Base-by-base conservation (phyloP, 179 eudicot species). In the Vitellaria paradoxa region DNA sequence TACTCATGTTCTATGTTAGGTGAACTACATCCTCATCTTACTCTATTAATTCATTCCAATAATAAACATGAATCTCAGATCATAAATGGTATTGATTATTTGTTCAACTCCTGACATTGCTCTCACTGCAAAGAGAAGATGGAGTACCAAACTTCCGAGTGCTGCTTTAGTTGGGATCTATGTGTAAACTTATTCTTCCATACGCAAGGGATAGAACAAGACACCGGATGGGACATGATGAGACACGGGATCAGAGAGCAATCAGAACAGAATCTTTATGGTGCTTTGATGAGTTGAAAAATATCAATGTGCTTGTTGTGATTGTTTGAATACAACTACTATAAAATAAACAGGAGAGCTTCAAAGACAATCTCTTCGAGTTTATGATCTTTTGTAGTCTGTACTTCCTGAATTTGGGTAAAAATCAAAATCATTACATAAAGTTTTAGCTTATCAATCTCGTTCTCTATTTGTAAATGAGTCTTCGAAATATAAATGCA, bases 201-300 rank as follows among this genome's bases (percentile, higher is more conserved):
- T 72, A 50, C 20, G 21, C 15, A 7, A 42, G 65, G 21, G 23
- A 72, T 37, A 17, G 63, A 55, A 53, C 18, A 52, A 53, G 74
- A 13, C 9, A 70, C 30, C 2, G 0, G 37, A 68, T 49, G 56
- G 10, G 21, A 18, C 9, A 50, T 50, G 55, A 2, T 50, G 2
- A 30, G 37, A 30, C 37, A 30, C 4, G 13, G 57, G 23, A 59
- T 59, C 63, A 59, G 42, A 70, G 40, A 53, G 42, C 30, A 13
- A 49, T 13, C 15, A 70, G 23, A 13, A 71, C 17, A 46, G 55
- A 26, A 8, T 56, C 26, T 56, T 65, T 26, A 30, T 53, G 46
- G 74, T 71, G 62, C 21, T 52, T 69, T n/a, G n/a, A 52, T 70
- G 62, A 53, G 74, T 53, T 53, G 37, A 71, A 57, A 30, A 12